Evolutionary conservation across 2,329 filamentous ascomycete species (phyloP).

Genomic region (Stagonosporopsis chrysanthemi): DNA sequence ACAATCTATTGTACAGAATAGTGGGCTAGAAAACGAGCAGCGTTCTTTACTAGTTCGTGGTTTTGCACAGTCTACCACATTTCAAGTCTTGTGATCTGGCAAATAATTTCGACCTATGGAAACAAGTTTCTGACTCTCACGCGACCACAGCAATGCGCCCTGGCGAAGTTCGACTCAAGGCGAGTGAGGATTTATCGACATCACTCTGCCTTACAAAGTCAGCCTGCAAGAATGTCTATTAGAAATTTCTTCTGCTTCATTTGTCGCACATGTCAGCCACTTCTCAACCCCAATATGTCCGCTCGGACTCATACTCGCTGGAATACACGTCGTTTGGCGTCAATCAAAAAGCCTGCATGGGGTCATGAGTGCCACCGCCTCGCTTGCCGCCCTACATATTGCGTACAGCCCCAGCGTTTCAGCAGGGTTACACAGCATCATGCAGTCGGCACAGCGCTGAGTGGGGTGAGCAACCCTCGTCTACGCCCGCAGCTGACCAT

Average conservation of each 20-base stretch:
- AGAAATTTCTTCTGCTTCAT: background rate
- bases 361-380: background rate
- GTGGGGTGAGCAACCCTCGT: slow-evolving; percentile 6
- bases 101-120: no score
- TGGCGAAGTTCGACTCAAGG: background rate
- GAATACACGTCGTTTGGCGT: background rate
- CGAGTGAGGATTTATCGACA: background rate
- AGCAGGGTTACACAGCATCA: slow-evolving; percentile 11
- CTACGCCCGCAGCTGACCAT: slow-evolving; percentile 21
- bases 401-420: slow-evolving; percentile 10
- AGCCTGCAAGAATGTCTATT: background rate
- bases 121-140: no score
- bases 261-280: background rate
- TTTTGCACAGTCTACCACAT: no score
- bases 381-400: slow-evolving; percentile 14
- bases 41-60: no score
- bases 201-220: background rate
- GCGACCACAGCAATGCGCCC: background rate
- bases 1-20: no score
- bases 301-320: background rate
- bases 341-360: background rate
- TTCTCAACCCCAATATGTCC: background rate
- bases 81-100: no score
- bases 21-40: no score
- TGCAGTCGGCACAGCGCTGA: slow-evolving; percentile 5